These are phyloP conservation scores for Trichoderma asperellum DNA, from an alignment of 2,329 filamentous ascomycete genomes.

Conservation along the genomic window DNA sequence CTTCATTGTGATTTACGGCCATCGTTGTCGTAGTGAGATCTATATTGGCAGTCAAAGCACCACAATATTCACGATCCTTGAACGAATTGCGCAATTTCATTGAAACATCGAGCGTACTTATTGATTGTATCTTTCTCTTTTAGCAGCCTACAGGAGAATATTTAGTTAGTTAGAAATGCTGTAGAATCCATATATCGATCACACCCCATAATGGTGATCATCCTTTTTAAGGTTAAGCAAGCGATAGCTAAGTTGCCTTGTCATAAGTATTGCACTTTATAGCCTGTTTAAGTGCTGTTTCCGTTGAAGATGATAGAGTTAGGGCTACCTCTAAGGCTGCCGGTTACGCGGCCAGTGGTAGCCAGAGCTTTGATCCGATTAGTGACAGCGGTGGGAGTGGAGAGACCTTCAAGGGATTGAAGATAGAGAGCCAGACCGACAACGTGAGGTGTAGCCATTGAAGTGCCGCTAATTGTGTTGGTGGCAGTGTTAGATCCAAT, in stretches of 20 bases:
- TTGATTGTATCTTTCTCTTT: neutral
- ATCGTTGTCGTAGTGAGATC: neutral
- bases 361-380: constrained; percentile 48
- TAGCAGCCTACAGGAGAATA: neutral
- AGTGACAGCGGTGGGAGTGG: constrained; percentile 50
- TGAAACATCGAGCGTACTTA: neutral
- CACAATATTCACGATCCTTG: neutral
- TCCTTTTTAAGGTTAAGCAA: neutral
- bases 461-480: constrained; percentile 48
- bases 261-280: neutral
- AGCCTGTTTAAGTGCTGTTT: constrained; percentile 32
- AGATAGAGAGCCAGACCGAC: constrained; percentile 48
- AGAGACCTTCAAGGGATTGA: constrained; percentile 48
- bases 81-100: neutral
- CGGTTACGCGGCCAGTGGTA: constrained; percentile 45
- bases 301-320: constrained; percentile 56
- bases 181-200: neutral
- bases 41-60: neutral
- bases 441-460: constrained; percentile 49
- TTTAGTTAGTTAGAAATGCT: neutral
- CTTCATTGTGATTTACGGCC: too few species aligned
- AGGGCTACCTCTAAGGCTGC: constrained; percentile 44
- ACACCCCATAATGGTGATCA: neutral
- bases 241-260: neutral
- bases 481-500: constrained; percentile 42